Evolutionary conservation across 2,329 filamentous ascomycete genomes (phyloP).

Genomic region (Colletotrichum abscissum): DNA sequence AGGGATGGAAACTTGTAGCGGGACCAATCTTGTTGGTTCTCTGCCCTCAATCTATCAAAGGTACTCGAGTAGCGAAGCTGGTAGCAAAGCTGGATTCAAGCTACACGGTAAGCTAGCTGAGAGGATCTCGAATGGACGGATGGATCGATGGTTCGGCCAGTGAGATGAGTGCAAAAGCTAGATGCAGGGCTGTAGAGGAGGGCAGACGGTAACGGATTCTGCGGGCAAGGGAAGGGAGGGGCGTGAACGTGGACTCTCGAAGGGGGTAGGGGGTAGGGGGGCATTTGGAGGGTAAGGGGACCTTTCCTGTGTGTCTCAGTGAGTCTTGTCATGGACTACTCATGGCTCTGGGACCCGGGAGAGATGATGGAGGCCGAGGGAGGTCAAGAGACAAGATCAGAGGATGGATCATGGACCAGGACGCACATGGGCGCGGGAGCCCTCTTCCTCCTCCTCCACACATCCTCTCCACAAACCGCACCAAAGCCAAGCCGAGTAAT

Average conservation of each 20-base stretch:
- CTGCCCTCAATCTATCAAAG: neutral
- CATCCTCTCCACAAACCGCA: neutral
- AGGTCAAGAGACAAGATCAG: neutral
- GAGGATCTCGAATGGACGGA: neutral
- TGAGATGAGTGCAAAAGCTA: neutral
- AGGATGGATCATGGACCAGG: neutral
- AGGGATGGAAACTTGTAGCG: neutral
- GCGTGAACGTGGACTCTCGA: neutral
- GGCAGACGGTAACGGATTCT: neutral
- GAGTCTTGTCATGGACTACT: neutral
- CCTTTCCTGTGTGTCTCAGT: neutral
- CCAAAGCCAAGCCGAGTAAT: neutral
- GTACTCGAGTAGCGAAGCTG: too few relatives aligned
- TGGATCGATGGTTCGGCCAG: conserved; percentile 1
- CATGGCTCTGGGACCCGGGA: neutral
- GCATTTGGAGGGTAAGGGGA: conserved; percentile 16
- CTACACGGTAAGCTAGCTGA: neutral
- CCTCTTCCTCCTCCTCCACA: neutral
- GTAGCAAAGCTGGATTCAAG: neutral
- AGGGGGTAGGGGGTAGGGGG: neutral
- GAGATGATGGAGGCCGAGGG: neutral
- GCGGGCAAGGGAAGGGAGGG: neutral
- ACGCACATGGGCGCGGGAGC: neutral
- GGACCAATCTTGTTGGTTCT: neutral
- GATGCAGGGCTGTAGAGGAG: conserved; percentile 22